These are phyloP conservation scores for Madurella fahalii DNA, from an alignment of 2,329 filamentous ascomycete species.

Conservation along the genomic window DNA sequence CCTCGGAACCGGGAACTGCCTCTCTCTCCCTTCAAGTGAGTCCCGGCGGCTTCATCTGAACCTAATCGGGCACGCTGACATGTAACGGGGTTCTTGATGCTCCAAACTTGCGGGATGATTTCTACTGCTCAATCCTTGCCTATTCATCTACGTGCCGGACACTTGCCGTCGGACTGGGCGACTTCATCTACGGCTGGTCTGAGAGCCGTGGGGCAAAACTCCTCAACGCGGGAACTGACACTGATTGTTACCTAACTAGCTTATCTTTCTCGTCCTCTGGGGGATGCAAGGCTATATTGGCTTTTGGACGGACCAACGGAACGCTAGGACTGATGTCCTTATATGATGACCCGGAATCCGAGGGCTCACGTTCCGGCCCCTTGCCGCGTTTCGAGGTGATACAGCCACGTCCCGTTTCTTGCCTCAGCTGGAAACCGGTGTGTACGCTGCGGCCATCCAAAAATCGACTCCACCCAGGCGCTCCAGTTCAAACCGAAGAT, in stretches of 20 bases:
- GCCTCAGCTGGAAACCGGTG: slow-evolving; percentile 74
- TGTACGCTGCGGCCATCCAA: slow-evolving; percentile 49
- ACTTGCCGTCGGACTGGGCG: slow-evolving; percentile 77
- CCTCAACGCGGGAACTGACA: slow-evolving; percentile 42
- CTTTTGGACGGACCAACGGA: slow-evolving; percentile 76
- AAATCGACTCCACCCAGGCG: slow-evolving; percentile 43
- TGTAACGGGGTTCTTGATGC: slow-evolving; percentile 72
- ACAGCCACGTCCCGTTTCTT: slow-evolving; percentile 70
- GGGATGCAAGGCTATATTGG: slow-evolving; percentile 75
- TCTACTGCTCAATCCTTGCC: slow-evolving; percentile 87
- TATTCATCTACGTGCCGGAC: slow-evolving; percentile 72
- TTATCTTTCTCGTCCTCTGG: slow-evolving; percentile 81
- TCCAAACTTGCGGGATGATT: slow-evolving; percentile 85
- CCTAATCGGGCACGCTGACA: not conserved
- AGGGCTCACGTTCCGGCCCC: slow-evolving; percentile 33
- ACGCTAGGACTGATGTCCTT: slow-evolving; percentile 74
- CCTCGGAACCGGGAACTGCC: slow-evolving; percentile 51
- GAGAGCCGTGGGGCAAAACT: slow-evolving; percentile 65
- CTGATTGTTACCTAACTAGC: slow-evolving; percentile 66
- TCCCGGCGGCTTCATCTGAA: slow-evolving; percentile 11
- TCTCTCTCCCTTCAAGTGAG: slow-evolving; percentile 71
- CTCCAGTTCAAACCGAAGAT: slow-evolving; percentile 68
- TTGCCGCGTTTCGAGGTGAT: slow-evolving; percentile 69
- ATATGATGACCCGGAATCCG: slow-evolving; percentile 44
- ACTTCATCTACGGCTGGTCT: slow-evolving; percentile 83